Evolutionary conservation across 768 basidiomycete species (phyloP).

Genomic region (Trametes maxima): DNA sequence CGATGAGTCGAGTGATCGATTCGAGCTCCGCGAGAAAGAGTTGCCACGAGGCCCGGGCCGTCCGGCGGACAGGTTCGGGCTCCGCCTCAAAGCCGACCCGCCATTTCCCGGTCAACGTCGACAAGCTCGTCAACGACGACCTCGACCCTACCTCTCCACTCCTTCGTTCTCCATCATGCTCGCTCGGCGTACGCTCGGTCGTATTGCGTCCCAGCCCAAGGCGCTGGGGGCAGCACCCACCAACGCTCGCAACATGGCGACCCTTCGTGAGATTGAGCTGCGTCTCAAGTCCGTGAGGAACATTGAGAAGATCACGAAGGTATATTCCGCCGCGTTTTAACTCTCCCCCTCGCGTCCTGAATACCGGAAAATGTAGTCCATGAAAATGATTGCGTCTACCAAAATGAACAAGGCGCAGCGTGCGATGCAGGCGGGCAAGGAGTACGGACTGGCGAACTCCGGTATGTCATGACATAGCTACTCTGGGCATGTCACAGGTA

Average conservation of each 20-base stretch:
- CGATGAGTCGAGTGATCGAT: conserved; percentile 13
- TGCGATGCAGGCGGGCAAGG: conserved; percentile 89
- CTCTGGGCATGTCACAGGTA: background rate
- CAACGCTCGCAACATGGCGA: conserved; percentile 88
- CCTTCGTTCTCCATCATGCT: conserved; percentile 43
- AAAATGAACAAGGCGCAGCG: conserved; percentile 94
- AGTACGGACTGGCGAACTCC: conserved; percentile 89
- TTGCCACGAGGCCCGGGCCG: background rate
- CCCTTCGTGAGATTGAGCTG: conserved; percentile 95
- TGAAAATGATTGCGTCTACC: conserved; percentile 99
- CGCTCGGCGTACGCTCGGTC: conserved; percentile 50
- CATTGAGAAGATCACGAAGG: conserved; percentile 99
- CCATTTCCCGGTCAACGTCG: conserved; percentile 29
- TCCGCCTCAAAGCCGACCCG: conserved; percentile 23
- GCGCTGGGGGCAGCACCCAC: conserved; percentile 44
- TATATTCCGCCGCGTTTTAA: conserved; percentile 30
- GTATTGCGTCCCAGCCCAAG: conserved; percentile 43
- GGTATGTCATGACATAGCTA: conserved; percentile 45
- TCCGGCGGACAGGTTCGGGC: conserved; percentile 12
- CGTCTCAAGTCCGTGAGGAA: conserved; percentile 95
- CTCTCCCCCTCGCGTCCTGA: background rate
- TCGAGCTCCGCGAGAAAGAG: conserved; percentile 10
- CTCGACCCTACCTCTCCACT: conserved; percentile 25
- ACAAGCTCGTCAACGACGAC: conserved; percentile 21
- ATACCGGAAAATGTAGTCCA: conserved; percentile 56